phyloP scores from a whole-genome alignment of 108 stramenopile genomes.

The Discostella stelligeroides region DNA sequence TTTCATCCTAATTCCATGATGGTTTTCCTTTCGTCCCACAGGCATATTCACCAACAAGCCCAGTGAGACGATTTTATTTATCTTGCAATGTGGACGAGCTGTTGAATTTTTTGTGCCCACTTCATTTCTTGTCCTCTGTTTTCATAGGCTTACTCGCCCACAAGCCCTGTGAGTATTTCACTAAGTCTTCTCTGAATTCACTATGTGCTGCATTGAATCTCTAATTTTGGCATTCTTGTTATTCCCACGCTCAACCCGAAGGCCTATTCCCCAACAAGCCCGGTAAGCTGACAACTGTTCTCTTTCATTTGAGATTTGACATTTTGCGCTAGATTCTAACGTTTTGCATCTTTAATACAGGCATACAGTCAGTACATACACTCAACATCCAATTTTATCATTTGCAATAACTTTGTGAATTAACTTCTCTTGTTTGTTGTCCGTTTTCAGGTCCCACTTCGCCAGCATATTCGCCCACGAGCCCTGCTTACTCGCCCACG shows the following conservation, averaged over 20 bases:
- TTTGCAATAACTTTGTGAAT: no score
- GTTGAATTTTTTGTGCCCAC: no score
- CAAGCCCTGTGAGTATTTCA: constrained; percentile 57
- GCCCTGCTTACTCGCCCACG: constrained; percentile 87
- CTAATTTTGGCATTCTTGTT: constrained; percentile 50
- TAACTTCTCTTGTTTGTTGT: no score
- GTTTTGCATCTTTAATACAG: no score
- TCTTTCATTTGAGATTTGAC: neutral
- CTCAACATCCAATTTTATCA: no score
- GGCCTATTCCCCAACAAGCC: constrained; percentile 67
- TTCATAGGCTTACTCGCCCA: constrained; percentile 59
- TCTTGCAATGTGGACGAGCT: no score
- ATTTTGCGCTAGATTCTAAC: neutral
- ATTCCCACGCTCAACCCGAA: constrained; percentile 47
- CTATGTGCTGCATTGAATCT: no score
- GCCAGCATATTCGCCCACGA: constrained; percentile 75
- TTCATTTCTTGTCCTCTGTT: no score
- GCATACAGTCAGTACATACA: no score
- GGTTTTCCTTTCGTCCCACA: no score
- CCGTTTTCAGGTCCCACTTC: neutral
- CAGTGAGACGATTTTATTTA: constrained; percentile 3
- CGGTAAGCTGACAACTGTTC: constrained; percentile 29
- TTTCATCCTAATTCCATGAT: no score
- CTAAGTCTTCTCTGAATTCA: neutral
- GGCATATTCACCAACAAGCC: constrained; percentile 63